These are phyloP conservation scores for Pythium apleroticum DNA, from an alignment of 352 stramenopile genomes.

Conservation along the genomic window DNA sequence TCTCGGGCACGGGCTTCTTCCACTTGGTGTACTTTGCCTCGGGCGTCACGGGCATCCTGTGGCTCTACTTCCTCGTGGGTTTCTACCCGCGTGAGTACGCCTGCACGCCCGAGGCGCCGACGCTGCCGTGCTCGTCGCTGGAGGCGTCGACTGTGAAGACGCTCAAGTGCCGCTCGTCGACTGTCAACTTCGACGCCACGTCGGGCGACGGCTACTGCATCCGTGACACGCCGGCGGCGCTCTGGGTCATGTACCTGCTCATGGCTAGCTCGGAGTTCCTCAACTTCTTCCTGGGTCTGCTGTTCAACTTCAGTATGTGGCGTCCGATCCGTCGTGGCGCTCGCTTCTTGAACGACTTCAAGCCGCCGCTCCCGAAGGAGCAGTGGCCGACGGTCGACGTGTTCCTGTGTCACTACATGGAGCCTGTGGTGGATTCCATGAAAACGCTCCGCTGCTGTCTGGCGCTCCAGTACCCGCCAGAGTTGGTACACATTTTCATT, in stretches of 20 bases:
- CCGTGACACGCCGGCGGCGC: slow-evolving; percentile 50
- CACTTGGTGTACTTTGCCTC: slow-evolving; percentile 86
- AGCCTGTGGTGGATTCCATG: slow-evolving; percentile 84
- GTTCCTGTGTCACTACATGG: slow-evolving; percentile 90
- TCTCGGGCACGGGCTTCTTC: slow-evolving; percentile 82
- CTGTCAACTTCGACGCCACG: slow-evolving; percentile 62
- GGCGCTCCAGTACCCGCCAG: slow-evolving; percentile 84
- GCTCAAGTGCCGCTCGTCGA: slow-evolving; percentile 59
- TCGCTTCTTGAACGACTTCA: slow-evolving; percentile 89
- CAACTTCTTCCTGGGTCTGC: slow-evolving; percentile 84
- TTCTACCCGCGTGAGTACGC: slow-evolving; percentile 86
- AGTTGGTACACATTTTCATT: slow-evolving; percentile 86
- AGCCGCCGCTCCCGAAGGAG: slow-evolving; percentile 85
- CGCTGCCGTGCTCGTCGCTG: slow-evolving; percentile 61
- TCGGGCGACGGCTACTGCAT: slow-evolving; percentile 84
- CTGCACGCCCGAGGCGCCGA: slow-evolving; percentile 69
- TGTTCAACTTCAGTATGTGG: slow-evolving; percentile 93
- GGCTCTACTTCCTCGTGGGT: slow-evolving; percentile 74
- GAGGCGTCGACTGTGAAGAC: slow-evolving; percentile 43
- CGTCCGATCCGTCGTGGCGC: slow-evolving; percentile 84
- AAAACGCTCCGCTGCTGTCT: slow-evolving; percentile 87
- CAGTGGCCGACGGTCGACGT: slow-evolving; percentile 88
- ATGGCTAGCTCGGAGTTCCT: slow-evolving; percentile 88
- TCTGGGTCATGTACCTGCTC: slow-evolving; percentile 85
- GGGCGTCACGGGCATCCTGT: slow-evolving; percentile 62